Percentiles rank a stretch among this genome's conserved stretches.
These are phyloP conservation scores for Jamesozyma piceae DNA, from an alignment of 805 yeast genomes.

Conservation along the genomic window DNA sequence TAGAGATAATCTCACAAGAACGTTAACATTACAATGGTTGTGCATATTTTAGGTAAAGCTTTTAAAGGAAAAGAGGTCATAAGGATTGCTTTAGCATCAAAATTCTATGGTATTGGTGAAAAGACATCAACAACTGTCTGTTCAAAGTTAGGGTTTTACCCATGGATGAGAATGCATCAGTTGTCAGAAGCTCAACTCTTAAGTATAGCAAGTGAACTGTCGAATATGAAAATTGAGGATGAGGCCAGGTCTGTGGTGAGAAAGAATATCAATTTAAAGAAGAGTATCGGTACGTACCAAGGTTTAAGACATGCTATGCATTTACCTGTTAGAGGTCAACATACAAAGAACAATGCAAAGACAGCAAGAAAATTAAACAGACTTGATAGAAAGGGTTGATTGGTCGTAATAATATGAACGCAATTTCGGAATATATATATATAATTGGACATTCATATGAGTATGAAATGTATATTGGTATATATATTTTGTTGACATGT, in stretches of 20 bases:
- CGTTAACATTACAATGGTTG: slow-evolving; percentile 42
- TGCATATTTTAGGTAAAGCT: slow-evolving; percentile 44
- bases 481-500: neutral
- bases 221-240: slow-evolving; percentile 75
- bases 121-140: slow-evolving; percentile 66
- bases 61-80: slow-evolving; percentile 35
- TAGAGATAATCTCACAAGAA: no score
- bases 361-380: slow-evolving; percentile 84
- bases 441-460: neutral
- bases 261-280: slow-evolving; percentile 70
- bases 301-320: slow-evolving; percentile 88
- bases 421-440: neutral
- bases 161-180: slow-evolving; percentile 90
- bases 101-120: slow-evolving; percentile 81
- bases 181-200: slow-evolving; percentile 78
- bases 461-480: no score
- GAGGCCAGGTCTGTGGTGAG: slow-evolving; percentile 63
- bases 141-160: slow-evolving; percentile 83
- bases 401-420: neutral
- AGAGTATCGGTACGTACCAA: slow-evolving; percentile 71
- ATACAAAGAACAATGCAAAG: slow-evolving; percentile 80
- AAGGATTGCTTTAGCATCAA: slow-evolving; percentile 60
- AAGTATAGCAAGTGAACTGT: slow-evolving; percentile 78
- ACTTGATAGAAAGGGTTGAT: slow-evolving; percentile 49
- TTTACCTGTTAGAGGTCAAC: slow-evolving; percentile 78